Evolutionary conservation across 768 basidiomycete genomes (phyloP).

Genomic region (Amanita rimosa): DNA sequence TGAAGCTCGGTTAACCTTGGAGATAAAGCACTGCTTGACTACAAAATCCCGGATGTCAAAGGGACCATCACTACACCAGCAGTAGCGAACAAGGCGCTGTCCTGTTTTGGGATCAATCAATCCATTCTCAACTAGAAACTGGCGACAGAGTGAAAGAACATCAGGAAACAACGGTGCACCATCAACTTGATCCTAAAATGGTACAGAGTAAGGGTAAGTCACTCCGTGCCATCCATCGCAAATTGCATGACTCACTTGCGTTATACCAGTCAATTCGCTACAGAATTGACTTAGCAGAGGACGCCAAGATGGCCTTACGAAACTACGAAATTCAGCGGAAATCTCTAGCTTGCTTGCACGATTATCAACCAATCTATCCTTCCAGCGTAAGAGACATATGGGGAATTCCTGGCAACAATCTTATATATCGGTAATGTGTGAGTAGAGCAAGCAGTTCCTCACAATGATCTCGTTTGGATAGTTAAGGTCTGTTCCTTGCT

Average conservation of each 20-base stretch:
- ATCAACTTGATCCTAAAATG: constrained; percentile 74
- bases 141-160: constrained; percentile 49
- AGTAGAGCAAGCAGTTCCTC: constrained; percentile 16
- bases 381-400: constrained; percentile 81
- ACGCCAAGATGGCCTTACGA: constrained; percentile 81
- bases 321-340: constrained; percentile 77
- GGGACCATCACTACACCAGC: constrained; percentile 81
- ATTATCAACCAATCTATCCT: constrained; percentile 41
- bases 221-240: not conserved
- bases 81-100: constrained; percentile 48
- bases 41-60: constrained; percentile 80
- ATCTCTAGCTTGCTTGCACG: constrained; percentile 49
- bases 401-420: constrained; percentile 70
- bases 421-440: not conserved
- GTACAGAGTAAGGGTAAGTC: not conserved
- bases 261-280: constrained; percentile 80
- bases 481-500: constrained; percentile 54
- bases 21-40: constrained; percentile 85
- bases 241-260: constrained; percentile 50
- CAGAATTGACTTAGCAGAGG: constrained; percentile 80
- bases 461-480: constrained; percentile 97
- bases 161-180: constrained; percentile 63
- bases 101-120: constrained; percentile 53
- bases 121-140: constrained; percentile 61
- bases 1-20: constrained; percentile 36